Evolutionary conservation across 768 basidiomycete genomes (phyloP), one percentile per base, ranked within the genome.

Genomic region (Cystobasidium onofrii): DNA sequence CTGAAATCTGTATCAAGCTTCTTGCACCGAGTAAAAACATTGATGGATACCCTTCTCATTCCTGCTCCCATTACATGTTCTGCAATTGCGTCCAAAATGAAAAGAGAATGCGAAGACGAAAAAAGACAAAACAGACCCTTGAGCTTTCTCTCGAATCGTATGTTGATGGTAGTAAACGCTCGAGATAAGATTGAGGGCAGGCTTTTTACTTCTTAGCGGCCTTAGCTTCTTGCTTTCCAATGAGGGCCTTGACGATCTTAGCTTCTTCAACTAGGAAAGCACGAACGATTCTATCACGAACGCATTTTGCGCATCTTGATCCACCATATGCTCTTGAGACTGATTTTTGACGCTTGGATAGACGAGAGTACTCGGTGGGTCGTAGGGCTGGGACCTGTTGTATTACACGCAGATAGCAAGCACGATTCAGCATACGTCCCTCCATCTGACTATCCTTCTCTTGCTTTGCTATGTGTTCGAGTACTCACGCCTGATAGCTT

Each of bases 181-280:
- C 41, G 41, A 43, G 41, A 43, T 43, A 18, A n/a, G n/a, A n/a
- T 39, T 15, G 39, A 39, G 39, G 6, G 39, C 7, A 39, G 39
- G 39, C 15, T 15, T 39, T 60, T 34, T 60, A 60, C 57, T 60
- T 60, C 57, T 60, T 60, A 12, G 57, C 27, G 10, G 52, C 27
- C 57, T 60, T 60, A 27, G 57, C 57, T 27, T 60, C 57, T 34
- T 60, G 57, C 57, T 60, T 60, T 60, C 57, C 57, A 60, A 60
- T 60, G 33, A 60, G 57, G 15, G 57, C 57, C 89, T 99, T 99
- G 81, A 99, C 96, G 79, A 99, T 98, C 86, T 98, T 98, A 55
- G 96, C 96, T 85, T 99, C 96, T 86, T 98, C 96, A 46, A 99
- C 91, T 75, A 99, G 84, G 88, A 99, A 99, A 76, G 96, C 93